phyloP scores from a whole-genome alignment of 2,329 filamentous ascomycete genomes.

The Sordariomycetes sp. region DNA sequence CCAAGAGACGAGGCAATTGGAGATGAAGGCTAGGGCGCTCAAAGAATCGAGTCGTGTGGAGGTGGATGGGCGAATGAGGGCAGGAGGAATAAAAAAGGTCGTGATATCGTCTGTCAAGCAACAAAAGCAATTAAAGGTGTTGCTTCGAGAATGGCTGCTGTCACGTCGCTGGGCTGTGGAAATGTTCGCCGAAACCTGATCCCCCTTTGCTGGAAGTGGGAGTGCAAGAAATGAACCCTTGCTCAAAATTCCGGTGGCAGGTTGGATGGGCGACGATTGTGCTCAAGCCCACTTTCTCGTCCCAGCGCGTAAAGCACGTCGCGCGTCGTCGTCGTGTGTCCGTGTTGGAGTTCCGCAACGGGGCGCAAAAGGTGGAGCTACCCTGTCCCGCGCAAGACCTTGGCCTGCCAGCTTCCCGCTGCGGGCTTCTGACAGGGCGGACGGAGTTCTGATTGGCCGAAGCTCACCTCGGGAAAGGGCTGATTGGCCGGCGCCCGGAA shows the following conservation, averaged over 20 bases:
- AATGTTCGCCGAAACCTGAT: neutral
- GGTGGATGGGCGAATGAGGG: neutral
- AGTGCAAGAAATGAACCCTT: neutral
- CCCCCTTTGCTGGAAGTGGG: neutral
- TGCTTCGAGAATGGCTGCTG: neutral
- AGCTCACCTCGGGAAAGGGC: neutral
- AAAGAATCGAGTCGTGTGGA: neutral
- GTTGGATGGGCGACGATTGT: conserved; percentile 4
- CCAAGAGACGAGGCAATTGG: neutral
- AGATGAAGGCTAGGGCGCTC: neutral
- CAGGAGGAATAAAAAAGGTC: neutral
- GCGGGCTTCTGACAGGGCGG: neutral
- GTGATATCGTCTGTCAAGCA: neutral
- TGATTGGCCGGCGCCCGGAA: neutral
- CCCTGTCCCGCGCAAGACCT: neutral
- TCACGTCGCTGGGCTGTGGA: neutral
- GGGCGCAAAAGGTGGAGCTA: neutral
- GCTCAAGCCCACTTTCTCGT: neutral
- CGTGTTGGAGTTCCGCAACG: neutral
- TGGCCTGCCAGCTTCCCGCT: neutral
- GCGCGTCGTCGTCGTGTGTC: neutral
- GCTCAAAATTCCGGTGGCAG: conserved; percentile 2
- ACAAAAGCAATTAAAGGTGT: neutral
- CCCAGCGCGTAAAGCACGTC: conserved; percentile 4
- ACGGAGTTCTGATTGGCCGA: neutral